Base-by-base conservation (phyloP, 257 asterid genomes). In the Solanum rostratum region DNA sequence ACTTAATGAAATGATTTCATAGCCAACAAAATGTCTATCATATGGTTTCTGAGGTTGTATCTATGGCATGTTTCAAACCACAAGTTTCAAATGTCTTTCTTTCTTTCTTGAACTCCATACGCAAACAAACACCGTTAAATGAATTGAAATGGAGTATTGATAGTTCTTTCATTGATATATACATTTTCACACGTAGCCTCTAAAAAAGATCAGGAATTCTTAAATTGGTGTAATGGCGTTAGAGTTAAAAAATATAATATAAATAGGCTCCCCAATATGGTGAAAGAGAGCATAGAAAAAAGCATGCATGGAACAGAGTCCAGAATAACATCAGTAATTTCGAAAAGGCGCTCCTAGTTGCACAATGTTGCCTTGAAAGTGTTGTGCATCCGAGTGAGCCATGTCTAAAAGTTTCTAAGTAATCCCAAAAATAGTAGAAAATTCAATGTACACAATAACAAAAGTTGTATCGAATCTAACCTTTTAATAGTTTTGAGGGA, bases 401-500 rank as follows among this genome's bases (percentile, higher is more conserved):
- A 49, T 50, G 62, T 27, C 20, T 76, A 76, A 27, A 49, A 76
- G 82, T 50, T 76, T 76, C 62, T 49, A 19, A 27, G 16, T 27
- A 76, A 49, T 76, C 37, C 82, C 62, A 49, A 76, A n/a, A 76
- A 50, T n/a, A 76, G 19, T 27, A 27, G 63, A 76, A 76, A 76
- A 50, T 4, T 76, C 82, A 50, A 49, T 52, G 46, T 27, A 16
- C 63, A 27, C 50, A 76, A 49, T 49, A 45, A 27, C 45, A 12
- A 76, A 49, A 50, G 82, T 29, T n/a, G 39, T 83, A 80, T 11
- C 19, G 66, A 57, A 41, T 53, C 88, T 65, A 82, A 93, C 98
- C 97, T 90, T 80, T 87, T 82, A 46, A 87, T 6, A 46, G 68
- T 57, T 83, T 86, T 29, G 93, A 89, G 84, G 98, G 98, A 85